Evolutionary conservation across 129 eudicot genomes (phyloP), one percentile per base, ranked within the genome.

Genomic region (Helianthus tuberosus): DNA sequence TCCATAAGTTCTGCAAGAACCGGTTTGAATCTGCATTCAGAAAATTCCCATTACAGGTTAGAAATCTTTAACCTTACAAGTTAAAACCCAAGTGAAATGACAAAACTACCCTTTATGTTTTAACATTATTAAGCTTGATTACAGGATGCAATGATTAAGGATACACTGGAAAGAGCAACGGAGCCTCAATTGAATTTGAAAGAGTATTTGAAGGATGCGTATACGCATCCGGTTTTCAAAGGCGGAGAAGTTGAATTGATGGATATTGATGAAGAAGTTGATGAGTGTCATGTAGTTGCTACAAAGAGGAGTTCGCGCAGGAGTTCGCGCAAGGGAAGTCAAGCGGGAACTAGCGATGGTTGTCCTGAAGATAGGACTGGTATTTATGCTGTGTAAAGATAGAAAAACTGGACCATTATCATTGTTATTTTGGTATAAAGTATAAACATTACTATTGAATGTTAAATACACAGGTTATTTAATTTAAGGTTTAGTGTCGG

Each of bases 121-220:
- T 78, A 91, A 92, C 52, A 75, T 78, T 55, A 74, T 69, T 67
- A 74, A 87, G 3, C 48, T 84, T 64, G 47, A 63, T 81, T 39
- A 60, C 89, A 93, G 98, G 98, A 93, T 16, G 96, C 98, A 1
- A 84, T 90, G 97, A 80, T 93, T 66, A 93, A 85, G 85, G 98
- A 93, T 77, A 93, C 98, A 29, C 65, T 93, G 35, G 98, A 93
- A 77, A 76, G 74, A 76, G 97, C 97, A 8, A 90, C 96, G 0
- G 98, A 93, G 73, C 98, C 98, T 9, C 85, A 78, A 58, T 54
- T 93, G 1, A 73, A 93, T 81, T 41, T 93, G 75, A 86, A 85
- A 81, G 82, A 72, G 0, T 93, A 93, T 69, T 82, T 93, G 7
- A 79, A 85, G 73, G 91, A 93, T 66, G 93, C 98, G 17, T 93